Base-by-base conservation (phyloP, 78 protist species). In the Dictyostelium brefeldianum region DNA sequence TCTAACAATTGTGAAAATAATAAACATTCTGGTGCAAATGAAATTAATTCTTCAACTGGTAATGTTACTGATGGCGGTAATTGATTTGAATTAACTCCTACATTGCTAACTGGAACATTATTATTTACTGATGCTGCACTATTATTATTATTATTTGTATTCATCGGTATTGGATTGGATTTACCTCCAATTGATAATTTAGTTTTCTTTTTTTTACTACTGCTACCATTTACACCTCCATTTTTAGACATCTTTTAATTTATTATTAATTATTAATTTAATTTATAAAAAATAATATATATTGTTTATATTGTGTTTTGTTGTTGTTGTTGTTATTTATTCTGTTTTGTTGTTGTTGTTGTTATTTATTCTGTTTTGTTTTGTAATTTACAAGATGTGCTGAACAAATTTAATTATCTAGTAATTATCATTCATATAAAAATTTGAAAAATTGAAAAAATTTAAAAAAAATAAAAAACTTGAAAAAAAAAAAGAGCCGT, bases 1-100 rank as follows among this genome's bases (percentile, higher is more conserved):
- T 87, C 93, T 14, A 87, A 50, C 14, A 87, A 22, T 47, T 87
- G 83, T 17, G 80, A 18, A n/a, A 87, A 87, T 14, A 87, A 48
- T 20, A 87, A 31, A 47, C 78, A 70, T 36, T 87, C 93, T 29
- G 93, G 93, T 46, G 80, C 83, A 50, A 59, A 87, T 17, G 74
- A 56, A 3, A 87, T 41, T 4, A 87, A 25, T 20, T 87, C 83
- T 27, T 87, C 93, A 29, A 77, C 59, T 12, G 93, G 93, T 18
- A 87, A 78, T 20, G 93, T 77, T 17, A 57, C 25, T 3, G 83
- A 47, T 22, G 84, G 71, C 29, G 93, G 93, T 75, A 87, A 47
- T 36, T 64, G 54, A 41, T 18, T 62, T 62, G 70, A 62, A 25
- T 62, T 62, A 5, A 57, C n/a, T 18, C 36, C 43, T 7, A 10